Conservation (phyloP, 768 basidiomycete genomes). For the Tephrocybe sp. region DNA sequence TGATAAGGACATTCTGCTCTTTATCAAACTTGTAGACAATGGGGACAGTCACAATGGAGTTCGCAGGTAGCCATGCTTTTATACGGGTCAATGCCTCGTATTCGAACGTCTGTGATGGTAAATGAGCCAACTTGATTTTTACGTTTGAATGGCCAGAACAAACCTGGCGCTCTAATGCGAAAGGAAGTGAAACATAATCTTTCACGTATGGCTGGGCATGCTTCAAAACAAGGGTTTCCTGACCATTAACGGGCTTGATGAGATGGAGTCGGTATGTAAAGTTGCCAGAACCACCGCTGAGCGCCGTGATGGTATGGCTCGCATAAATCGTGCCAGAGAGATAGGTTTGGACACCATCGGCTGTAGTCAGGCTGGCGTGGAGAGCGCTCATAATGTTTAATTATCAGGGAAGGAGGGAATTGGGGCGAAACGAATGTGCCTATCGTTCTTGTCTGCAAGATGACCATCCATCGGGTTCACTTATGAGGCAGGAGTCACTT, state of each 20-base stretch:
- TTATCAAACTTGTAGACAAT: slow-evolving; percentile 48
- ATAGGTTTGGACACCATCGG: slow-evolving; percentile 36
- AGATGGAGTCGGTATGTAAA: slow-evolving; percentile 57
- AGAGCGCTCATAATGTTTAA: not conserved
- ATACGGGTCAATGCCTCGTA: slow-evolving; percentile 49
- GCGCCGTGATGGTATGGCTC: slow-evolving; percentile 30
- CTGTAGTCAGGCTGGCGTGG: slow-evolving; percentile 28
- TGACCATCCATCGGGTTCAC: too few species aligned
- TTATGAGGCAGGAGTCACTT: too few species aligned
- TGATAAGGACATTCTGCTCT: slow-evolving; percentile 48
- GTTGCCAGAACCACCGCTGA: slow-evolving; percentile 55
- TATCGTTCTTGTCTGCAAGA: too few species aligned
- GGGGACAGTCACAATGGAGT: slow-evolving; percentile 46
- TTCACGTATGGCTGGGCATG: slow-evolving; percentile 36
- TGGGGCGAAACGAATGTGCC: too few species aligned
- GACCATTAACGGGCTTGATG: slow-evolving; percentile 34
- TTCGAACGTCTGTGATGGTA: slow-evolving; percentile 30
- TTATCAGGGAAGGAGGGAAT: too few species aligned
- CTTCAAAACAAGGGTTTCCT: slow-evolving; percentile 52
- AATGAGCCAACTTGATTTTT: not conserved
- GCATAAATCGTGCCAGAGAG: slow-evolving; percentile 47
- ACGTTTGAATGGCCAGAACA: slow-evolving; percentile 6
- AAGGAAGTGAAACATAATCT: slow-evolving; percentile 10
- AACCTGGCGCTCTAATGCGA: slow-evolving; percentile 56
- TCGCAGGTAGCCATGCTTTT: slow-evolving; percentile 29